Conservation (phyloP, 208 protist genomes). For the Trichomonas vaginalis region DNA sequence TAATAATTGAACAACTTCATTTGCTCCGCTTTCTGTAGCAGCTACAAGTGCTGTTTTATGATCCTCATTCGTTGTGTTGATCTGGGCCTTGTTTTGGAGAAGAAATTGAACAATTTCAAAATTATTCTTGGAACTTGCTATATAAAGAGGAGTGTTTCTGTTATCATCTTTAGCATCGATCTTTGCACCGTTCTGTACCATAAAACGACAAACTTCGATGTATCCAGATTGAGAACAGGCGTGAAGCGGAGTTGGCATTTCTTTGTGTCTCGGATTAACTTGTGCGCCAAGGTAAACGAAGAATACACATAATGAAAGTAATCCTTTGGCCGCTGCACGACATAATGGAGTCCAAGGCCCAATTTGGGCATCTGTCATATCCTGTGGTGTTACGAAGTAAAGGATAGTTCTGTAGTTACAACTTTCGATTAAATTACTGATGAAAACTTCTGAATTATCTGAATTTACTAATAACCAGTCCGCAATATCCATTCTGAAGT, state of each 20-base stretch:
- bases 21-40: background rate
- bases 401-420: background rate
- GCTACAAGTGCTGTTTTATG: background rate
- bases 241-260: background rate
- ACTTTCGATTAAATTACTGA: background rate
- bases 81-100: background rate
- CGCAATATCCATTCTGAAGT: background rate
- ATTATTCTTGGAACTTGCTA: background rate
- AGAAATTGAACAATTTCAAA: background rate
- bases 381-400: background rate
- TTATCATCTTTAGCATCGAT: background rate
- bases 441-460: background rate
- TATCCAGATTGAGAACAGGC: background rate
- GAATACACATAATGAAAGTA: background rate
- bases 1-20: background rate
- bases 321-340: background rate
- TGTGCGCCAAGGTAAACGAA: background rate
- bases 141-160: background rate
- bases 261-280: background rate
- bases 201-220: background rate
- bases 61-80: background rate
- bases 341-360: background rate
- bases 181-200: background rate
- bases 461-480: background rate
- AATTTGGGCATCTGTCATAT: background rate